phyloP scores from a whole-genome alignment of 2,329 filamentous ascomycete species.

The Paradendryphiella salina region DNA sequence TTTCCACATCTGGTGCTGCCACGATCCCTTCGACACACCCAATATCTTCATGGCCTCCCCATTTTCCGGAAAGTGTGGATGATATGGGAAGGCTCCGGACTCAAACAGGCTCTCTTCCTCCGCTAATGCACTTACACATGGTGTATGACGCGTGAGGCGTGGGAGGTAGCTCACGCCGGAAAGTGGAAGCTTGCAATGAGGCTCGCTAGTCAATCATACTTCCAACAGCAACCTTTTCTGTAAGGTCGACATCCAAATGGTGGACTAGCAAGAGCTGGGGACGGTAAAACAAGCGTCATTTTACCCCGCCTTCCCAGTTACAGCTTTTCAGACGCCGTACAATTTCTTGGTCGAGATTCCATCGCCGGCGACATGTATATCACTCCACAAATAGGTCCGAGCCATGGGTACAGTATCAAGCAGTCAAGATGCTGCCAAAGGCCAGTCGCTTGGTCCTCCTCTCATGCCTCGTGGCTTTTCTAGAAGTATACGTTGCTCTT shows the following conservation, averaged over 20 bases:
- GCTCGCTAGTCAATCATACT: no score
- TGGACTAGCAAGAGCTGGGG: not conserved
- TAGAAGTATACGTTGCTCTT: conserved; percentile 1
- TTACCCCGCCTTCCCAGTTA: not conserved
- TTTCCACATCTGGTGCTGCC: not conserved
- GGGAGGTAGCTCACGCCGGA: no score
- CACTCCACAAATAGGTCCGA: not conserved
- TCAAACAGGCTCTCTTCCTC: no score
- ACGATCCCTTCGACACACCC: not conserved
- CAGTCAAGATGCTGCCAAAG: not conserved
- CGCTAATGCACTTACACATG: no score
- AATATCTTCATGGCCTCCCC: no score
- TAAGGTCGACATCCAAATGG: not conserved
- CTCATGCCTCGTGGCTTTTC: not conserved
- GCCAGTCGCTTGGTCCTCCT: not conserved
- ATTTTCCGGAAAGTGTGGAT: no score
- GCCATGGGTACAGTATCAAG: not conserved
- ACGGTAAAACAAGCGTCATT: not conserved
- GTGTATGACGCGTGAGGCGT: no score
- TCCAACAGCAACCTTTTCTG: no score
- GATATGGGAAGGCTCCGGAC: no score
- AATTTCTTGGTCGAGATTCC: not conserved
- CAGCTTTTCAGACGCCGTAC: not conserved
- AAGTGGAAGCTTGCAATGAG: no score
- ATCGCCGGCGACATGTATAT: conserved; percentile 5